phyloP scores from a whole-genome alignment of 2,329 filamentous ascomycete species.

The Myriosclerotinia duriaeana region DNA sequence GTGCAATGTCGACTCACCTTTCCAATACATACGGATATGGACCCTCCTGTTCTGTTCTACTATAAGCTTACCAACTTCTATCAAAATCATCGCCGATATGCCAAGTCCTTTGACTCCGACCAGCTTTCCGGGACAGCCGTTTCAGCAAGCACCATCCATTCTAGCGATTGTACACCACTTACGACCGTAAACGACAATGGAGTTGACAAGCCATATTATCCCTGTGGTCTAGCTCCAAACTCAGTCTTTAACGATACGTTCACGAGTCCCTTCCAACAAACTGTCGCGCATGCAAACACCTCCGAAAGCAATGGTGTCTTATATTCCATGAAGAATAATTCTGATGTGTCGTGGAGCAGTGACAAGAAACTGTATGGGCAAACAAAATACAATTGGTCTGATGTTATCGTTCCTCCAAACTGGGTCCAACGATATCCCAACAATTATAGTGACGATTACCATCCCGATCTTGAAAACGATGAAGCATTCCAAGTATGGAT shows the following conservation, averaged over 20 bases:
- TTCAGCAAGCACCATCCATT: slow-evolving; percentile 58
- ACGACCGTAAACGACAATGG: slow-evolving; percentile 50
- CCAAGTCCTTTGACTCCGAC: slow-evolving; percentile 79
- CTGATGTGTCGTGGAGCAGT: slow-evolving; percentile 80
- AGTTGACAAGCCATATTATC: slow-evolving; percentile 73
- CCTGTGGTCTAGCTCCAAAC: slow-evolving; percentile 94
- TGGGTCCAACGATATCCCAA: slow-evolving; percentile 72
- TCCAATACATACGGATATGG: slow-evolving; percentile 73
- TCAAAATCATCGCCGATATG: slow-evolving; percentile 96
- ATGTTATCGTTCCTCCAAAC: slow-evolving; percentile 82
- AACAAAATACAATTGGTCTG: slow-evolving; percentile 61
- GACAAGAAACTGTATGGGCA: slow-evolving; percentile 77
- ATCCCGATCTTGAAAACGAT: slow-evolving; percentile 68
- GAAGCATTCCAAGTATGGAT: slow-evolving; percentile 98
- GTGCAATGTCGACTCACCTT: slow-evolving; percentile 72
- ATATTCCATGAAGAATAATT: slow-evolving; percentile 72
- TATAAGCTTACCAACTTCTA: slow-evolving; percentile 98
- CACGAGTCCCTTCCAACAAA: slow-evolving; percentile 55
- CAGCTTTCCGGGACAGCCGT: slow-evolving; percentile 77
- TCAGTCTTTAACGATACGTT: slow-evolving; percentile 97
- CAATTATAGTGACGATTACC: slow-evolving; percentile 63
- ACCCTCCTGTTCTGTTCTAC: slow-evolving; percentile 84
- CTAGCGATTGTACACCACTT: slow-evolving; percentile 75
- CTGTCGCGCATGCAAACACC: slow-evolving; percentile 43
- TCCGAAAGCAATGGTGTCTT: slow-evolving; percentile 13